Conservation (phyloP, 805 yeast species). For the Blastobotrys attinorum region DNA sequence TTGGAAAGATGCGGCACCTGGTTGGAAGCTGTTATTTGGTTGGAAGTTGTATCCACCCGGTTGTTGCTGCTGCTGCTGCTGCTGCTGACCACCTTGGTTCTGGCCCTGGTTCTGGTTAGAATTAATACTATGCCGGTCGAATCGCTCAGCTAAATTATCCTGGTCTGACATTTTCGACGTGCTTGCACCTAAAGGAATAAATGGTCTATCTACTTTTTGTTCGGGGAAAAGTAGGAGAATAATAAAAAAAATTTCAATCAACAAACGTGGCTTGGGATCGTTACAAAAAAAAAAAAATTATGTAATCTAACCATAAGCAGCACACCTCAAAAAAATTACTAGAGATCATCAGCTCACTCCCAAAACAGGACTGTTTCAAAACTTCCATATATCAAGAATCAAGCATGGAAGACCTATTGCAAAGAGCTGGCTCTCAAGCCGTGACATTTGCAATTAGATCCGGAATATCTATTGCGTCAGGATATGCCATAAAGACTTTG, state of each 20-base stretch:
- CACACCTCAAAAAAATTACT: not conserved
- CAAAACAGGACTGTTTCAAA: not conserved
- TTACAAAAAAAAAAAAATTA: too few species aligned
- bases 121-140: constrained; percentile 23
- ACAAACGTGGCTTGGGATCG: too few species aligned
- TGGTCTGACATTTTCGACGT: constrained; percentile 4
- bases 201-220: not conserved
- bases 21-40: constrained; percentile 28
- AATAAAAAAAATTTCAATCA: too few species aligned
- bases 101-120: too few species aligned
- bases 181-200: not conserved
- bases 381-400: too few species aligned
- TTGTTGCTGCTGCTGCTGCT: constrained; percentile 32
- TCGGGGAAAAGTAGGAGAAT: not conserved
- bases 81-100: too few species aligned
- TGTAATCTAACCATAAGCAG: too few species aligned
- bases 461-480: constrained; percentile 66
- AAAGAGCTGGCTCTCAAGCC: constrained; percentile 61
- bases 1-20: constrained; percentile 13
- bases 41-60: constrained; percentile 48
- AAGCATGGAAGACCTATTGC: constrained; percentile 7
- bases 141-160: constrained; percentile 28
- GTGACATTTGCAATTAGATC: constrained; percentile 75
- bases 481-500: constrained; percentile 63
- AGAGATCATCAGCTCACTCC: not conserved